Base-by-base conservation (phyloP, 441 rosid genomes). In the Pelargonium myrrhifolium region DNA sequence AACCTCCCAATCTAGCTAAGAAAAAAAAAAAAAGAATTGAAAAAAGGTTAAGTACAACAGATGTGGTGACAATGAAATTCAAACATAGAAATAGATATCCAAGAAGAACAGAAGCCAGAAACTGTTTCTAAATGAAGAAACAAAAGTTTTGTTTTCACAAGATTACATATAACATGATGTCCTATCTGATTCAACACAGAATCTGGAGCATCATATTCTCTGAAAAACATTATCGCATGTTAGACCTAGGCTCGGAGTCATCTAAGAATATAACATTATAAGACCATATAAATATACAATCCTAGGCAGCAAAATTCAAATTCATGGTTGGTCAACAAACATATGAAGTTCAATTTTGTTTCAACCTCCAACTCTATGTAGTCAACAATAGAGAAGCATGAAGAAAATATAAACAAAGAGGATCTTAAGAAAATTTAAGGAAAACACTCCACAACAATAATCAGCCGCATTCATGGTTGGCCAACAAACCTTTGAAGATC, bases 321-420 rank as follows among this genome's bases (percentile, higher is more conserved):
- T 59, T 71, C 72, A 71, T 14, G 72, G 81, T 84, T 82, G 86
- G 77, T 81, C 79, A 85, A 78, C 87, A 78, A 84, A 75, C 75
- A 79, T 66, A 6, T 42, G 39, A 78, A 74, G 82, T 83, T 79
- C 84, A 73, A 74, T 74, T 75, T 75, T 70, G 71, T 76, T 73
- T 76, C 64, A 70, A 80, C 72, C 80, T 42, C 76, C 74, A 60
- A 17, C 8, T 68, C 62, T 45, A 64, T 53, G 61, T 45, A 62
- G 40, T 40, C 68, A 71, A 60, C 61, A 8, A 43, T 67, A 62
- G 66, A 77, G n/a, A 21, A 59, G 31, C 55, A 67, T 67, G 61
- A 47, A 64, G 62, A 45, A 47, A 39, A 21, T 53, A 56, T 40
- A n/a, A 49, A 18, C 9, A 62, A 14, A 40, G 31, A 60, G 58